phyloP scores from a whole-genome alignment of 257 asterid genomes.

The Nicotiana obtusifolia region DNA sequence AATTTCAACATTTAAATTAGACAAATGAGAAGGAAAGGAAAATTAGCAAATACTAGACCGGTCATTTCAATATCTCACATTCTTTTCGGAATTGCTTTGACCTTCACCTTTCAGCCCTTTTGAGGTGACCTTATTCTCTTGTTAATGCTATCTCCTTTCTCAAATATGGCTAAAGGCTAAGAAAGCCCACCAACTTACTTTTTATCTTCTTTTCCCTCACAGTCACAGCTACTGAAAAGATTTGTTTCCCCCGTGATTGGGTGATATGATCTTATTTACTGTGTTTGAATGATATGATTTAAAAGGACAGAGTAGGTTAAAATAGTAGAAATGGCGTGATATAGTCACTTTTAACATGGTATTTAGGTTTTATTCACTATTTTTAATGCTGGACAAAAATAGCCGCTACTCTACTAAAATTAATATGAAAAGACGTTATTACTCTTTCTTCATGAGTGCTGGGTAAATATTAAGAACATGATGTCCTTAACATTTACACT shows the following conservation, averaged over 20 bases:
- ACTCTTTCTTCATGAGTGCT: too few relatives aligned
- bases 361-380: too few relatives aligned
- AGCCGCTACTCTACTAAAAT: too few relatives aligned
- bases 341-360: too few relatives aligned
- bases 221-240: neutral
- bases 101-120: conserved; percentile 82
- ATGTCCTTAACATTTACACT: too few relatives aligned
- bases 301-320: neutral
- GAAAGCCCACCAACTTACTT: neutral
- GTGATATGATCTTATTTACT: neutral
- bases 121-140: conserved; percentile 31
- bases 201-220: neutral
- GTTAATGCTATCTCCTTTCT: conserved; percentile 1
- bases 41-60: conserved; percentile 16
- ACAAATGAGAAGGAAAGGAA: conserved; percentile 22
- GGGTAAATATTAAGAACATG: too few relatives aligned
- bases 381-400: too few relatives aligned
- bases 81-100: conserved; percentile 40
- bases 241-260: neutral
- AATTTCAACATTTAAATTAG: neutral
- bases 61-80: conserved; percentile 17
- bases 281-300: neutral
- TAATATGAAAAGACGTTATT: too few relatives aligned
- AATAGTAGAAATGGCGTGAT: too few relatives aligned
- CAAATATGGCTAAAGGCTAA: neutral